Evolutionary conservation across 108 stramenopile genomes (phyloP), one percentile per base, ranked within the genome.

Genomic region (Cafeteria roenbergensis): DNA sequence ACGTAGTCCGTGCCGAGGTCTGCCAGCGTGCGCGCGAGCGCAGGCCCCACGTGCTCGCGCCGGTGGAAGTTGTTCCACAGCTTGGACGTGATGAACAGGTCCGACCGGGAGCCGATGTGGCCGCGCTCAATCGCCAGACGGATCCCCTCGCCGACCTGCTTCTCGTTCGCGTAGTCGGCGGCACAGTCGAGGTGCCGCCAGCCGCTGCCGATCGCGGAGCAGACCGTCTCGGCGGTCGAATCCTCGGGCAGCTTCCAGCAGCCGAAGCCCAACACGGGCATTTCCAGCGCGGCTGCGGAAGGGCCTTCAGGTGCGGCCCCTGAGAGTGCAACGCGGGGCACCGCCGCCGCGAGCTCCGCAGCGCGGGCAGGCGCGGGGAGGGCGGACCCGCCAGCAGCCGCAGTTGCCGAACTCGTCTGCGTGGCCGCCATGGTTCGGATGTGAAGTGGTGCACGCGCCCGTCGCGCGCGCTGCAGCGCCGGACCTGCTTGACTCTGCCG

Each of bases 141-240:
- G 51, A 91, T 94, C 26, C 88, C 93, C 70, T 80, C 65, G 12
- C 93, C 93, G 22, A 89, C 88, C 68, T 86, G 77, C 35, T 66
- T 68, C 73, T 94, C 93, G 73, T 91, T 94, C 0, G 89, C 93
- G 73, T 94, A 94, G 69, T 94, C 93, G 72, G 89, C 90, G 38
- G 93, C 93, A 64, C 85, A 87, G 71, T 94, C 92, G 36, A 94
- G 71, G 12, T 90, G 88, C 57, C 92, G 83, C 56, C 86, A 88
- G 57, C 90, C 90, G 42, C 71, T 69, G 32, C 68, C 38, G 54
- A 93, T 90, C 0, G 92, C 92, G 33, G 84, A 59, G 69, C 28
- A 0, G n/a, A 68, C 67, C 22, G 33, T 14, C 50, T 8, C 6
- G 50, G 67, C 61, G 17, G 48, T 63, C 32, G 31, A 28, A 8